Conservation (phyloP, 1,284 basidiomycete species). For the Apiotrichum mycotoxinovorans region DNA sequence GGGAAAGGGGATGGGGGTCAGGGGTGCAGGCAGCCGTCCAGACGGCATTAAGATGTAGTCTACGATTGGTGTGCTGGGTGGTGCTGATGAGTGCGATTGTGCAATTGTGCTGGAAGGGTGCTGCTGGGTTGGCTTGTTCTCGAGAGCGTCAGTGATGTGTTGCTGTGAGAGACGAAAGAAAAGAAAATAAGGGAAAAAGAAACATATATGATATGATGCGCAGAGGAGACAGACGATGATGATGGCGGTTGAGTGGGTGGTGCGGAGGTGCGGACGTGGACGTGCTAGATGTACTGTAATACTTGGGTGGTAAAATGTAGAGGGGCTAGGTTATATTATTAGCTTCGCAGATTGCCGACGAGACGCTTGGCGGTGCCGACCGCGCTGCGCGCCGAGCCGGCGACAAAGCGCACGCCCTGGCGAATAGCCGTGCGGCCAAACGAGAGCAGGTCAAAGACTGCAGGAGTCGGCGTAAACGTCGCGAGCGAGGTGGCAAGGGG, state of each 20-base stretch:
- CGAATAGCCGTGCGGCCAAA: constrained; percentile 38
- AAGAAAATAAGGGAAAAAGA: neutral
- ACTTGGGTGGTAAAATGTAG: neutral
- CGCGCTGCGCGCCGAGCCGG: constrained; percentile 10
- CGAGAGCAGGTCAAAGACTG: constrained; percentile 41
- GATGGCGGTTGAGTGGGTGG: no score
- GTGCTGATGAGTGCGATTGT: neutral
- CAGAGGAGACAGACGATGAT: no score
- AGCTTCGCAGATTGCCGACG: constrained; percentile 6
- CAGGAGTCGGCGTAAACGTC: constrained; percentile 43
- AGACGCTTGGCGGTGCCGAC: constrained; percentile 5
- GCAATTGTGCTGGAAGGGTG: neutral
- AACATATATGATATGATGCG: no score
- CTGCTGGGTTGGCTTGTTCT: neutral
- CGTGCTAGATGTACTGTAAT: neutral
- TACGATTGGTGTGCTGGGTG: no score
- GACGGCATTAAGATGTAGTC: neutral
- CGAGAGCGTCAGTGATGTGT: no score
- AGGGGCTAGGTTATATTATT: no score
- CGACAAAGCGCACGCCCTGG: constrained; percentile 27
- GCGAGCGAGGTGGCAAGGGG: constrained; percentile 35
- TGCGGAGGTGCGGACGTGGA: neutral
- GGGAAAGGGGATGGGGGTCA: neutral
- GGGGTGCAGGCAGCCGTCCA: neutral
- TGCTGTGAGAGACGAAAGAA: no score